Base-by-base conservation (phyloP, 768 basidiomycete genomes). In the Termitomyces sp. region DNA sequence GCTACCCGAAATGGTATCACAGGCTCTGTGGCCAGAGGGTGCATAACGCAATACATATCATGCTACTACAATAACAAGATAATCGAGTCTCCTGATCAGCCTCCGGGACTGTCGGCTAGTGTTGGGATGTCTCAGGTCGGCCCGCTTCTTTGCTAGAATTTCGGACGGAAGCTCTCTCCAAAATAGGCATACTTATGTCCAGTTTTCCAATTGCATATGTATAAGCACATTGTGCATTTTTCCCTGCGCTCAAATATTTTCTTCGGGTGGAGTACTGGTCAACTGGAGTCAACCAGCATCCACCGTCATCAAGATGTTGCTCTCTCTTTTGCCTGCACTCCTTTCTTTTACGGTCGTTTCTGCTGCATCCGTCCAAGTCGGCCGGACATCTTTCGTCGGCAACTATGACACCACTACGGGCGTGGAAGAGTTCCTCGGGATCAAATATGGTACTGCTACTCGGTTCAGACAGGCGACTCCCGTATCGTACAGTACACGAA, bases 371-470 rank as follows among this genome's bases (percentile, higher is more conserved):
- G 65, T 65, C 34, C 54, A 60, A 43, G 32, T 66, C 29, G 37
- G 57, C 34, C 53, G 49, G 11, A 53, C 61, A 11, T 57, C 62
- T n/a, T 31, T 67, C n/a, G 20, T 60, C 7, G 67, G 67, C 17
- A 59, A 62, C 37, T 64, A 67, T 53, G 59, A 66, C 57, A 17
- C 47, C 20, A 62, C 65, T 14, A 57, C 67, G 38, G 65, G 67
- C 9, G 67, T 66, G 12, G 67, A 67, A n/a, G 61, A 57, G 45
- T 67, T 66, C 37, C 59, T 61, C 4, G 67, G 67, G n/a, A 37
- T 67, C 9, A 63, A 66, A 46, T 66, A 67, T 56, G 67, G 65
- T 20, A 60, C 62, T 17, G 46, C 67, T 25, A 4, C 57, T 37
- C 63, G 67, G 29, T 67, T 67, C 52, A 55, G 40, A n/a, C 65